Conservation (phyloP, 108 stramenopile genomes). For the Conticribra guillardii region DNA sequence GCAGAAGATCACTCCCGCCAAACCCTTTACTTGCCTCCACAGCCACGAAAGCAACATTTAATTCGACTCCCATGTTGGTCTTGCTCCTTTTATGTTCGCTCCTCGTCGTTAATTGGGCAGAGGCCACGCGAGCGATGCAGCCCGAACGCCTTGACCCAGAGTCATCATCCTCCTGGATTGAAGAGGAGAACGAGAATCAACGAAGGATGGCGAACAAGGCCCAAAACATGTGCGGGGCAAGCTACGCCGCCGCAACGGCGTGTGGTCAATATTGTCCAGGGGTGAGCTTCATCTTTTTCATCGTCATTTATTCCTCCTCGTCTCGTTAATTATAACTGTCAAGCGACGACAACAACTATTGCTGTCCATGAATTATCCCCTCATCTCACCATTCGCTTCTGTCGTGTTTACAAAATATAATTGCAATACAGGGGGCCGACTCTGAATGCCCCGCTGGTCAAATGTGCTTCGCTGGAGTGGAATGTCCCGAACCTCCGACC, state of each 20-base stretch:
- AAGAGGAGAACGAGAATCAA: too few relatives aligned
- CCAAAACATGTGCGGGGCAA: constrained; percentile 22
- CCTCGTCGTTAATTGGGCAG: too few relatives aligned
- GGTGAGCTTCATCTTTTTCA: constrained; percentile 2
- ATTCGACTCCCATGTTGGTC: too few relatives aligned
- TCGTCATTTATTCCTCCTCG: neutral
- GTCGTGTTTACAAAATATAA: neutral
- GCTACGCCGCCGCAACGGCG: constrained; percentile 2
- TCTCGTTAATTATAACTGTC: neutral
- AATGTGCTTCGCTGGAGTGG: constrained; percentile 13
- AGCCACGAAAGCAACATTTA: too few relatives aligned
- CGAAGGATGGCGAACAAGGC: neutral
- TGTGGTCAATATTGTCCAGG: constrained; percentile 25
- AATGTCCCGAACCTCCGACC: constrained; percentile 19
- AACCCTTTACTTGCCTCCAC: too few relatives aligned
- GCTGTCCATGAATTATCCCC: neutral
- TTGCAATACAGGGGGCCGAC: constrained; percentile 5
- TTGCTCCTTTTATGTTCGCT: too few relatives aligned
- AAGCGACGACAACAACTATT: neutral
- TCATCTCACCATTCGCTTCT: neutral
- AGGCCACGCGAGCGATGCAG: too few relatives aligned
- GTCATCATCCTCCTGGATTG: too few relatives aligned
- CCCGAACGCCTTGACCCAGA: too few relatives aligned
- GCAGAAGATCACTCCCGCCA: too few relatives aligned
- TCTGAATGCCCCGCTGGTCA: constrained; percentile 21